A percentile compares a stretch with the other conserved stretches of the same genome.
Conservation (phyloP, 768 basidiomycete species). For the Paxillus rubicundulus region DNA sequence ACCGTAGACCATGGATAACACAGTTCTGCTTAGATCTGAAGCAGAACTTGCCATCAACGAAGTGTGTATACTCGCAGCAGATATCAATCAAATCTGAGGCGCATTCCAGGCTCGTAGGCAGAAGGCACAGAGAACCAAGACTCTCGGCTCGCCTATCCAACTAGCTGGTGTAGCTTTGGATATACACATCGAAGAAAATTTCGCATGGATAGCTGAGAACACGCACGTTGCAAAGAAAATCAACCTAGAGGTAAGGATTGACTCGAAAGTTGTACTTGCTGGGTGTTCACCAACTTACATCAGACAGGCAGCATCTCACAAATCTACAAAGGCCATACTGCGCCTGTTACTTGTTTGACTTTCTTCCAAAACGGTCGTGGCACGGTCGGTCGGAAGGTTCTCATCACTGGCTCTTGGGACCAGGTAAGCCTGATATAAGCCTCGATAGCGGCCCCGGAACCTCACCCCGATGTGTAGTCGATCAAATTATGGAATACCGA, state of each 20-base stretch:
- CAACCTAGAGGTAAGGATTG: slow-evolving; percentile 63
- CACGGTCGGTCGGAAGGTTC: slow-evolving; percentile 43
- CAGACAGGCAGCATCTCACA: slow-evolving; percentile 81
- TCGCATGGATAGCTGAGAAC: slow-evolving; percentile 89
- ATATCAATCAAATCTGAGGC: not conserved
- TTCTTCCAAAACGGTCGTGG: slow-evolving; percentile 50
- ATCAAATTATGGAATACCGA: slow-evolving; percentile 84
- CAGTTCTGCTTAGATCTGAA: slow-evolving; percentile 29
- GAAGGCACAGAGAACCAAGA: slow-evolving; percentile 70
- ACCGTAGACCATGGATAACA: slow-evolving; percentile 22
- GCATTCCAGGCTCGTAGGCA: slow-evolving; percentile 57
- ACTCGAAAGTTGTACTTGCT: not conserved
- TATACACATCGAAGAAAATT: slow-evolving; percentile 58
- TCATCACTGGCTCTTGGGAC: slow-evolving; percentile 96
- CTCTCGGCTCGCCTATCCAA: slow-evolving; percentile 75
- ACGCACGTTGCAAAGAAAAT: slow-evolving; percentile 70
- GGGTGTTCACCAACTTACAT: slow-evolving; percentile 9
- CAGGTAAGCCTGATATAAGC: slow-evolving; percentile 42
- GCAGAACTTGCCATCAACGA: slow-evolving; percentile 33
- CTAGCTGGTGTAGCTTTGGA: slow-evolving; percentile 73
- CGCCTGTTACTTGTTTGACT: slow-evolving; percentile 82
- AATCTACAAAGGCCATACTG: slow-evolving; percentile 79
- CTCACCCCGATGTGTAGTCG: slow-evolving; percentile 46
- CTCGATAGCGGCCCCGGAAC: not conserved
- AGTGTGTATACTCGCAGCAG: slow-evolving; percentile 8